Conservation (phyloP, 2,329 filamentous ascomycete species). For the Talaromyces sp. region DNA sequence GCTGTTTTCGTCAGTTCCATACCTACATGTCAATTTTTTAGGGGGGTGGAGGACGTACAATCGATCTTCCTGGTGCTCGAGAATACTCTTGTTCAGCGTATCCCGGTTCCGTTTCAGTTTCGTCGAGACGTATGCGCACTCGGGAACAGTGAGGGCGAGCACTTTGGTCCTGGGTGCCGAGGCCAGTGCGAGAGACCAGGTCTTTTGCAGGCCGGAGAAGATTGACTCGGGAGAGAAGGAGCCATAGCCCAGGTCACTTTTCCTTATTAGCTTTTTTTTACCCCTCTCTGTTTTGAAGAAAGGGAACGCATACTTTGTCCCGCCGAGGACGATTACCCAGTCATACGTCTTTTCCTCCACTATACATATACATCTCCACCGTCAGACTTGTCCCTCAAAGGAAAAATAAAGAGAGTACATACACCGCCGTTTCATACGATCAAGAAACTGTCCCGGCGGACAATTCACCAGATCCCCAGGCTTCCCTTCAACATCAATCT, state of each 20-base stretch:
- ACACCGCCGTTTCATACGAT: slow-evolving; percentile 25
- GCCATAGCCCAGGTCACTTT: slow-evolving; percentile 44
- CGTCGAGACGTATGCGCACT: slow-evolving; percentile 33
- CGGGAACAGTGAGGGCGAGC: slow-evolving; percentile 59
- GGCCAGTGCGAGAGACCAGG: slow-evolving; percentile 47
- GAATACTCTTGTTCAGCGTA: slow-evolving; percentile 50
- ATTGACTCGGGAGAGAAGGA: slow-evolving; percentile 34
- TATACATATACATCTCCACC: background rate
- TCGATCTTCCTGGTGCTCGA: slow-evolving; percentile 41
- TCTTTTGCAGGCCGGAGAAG: slow-evolving; percentile 43
- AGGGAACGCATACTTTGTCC: slow-evolving; percentile 46
- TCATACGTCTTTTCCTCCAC: slow-evolving; percentile 37
- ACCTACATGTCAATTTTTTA: too few relatives aligned
- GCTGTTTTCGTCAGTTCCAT: slow-evolving; percentile 32
- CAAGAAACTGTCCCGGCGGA: slow-evolving; percentile 22
- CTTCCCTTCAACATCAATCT: slow-evolving; percentile 43
- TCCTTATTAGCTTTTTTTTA: background rate
- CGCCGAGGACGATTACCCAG: slow-evolving; percentile 59
- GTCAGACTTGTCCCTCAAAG: background rate
- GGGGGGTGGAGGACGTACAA: slow-evolving; percentile 44
- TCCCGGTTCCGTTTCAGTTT: slow-evolving; percentile 32
- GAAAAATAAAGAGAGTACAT: background rate
- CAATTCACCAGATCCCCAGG: slow-evolving; percentile 47
- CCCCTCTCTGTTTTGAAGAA: background rate
- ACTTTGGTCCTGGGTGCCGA: slow-evolving; percentile 46